Base-by-base conservation (phyloP, 768 basidiomycete species). In the Leccinum truebloodii region DNA sequence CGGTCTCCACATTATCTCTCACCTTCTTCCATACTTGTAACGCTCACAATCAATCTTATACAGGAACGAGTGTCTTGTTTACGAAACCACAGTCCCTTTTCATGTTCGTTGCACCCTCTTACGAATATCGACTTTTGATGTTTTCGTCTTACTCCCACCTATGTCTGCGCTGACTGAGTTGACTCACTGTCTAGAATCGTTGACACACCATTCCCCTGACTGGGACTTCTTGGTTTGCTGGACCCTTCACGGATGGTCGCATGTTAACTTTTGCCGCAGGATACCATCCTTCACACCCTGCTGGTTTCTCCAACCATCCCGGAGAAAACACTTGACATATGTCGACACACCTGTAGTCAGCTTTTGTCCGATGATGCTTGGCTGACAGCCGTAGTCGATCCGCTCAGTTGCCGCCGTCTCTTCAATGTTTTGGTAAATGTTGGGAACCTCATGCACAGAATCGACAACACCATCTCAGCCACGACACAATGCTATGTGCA, bases 391-490 rank as follows among this genome's bases (percentile, higher is more conserved):
- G 35, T 63, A 16, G 63, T 66, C 32, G 64, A 76, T 8, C 65
- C 69, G 26, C 67, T 58, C 55, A 79, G 77, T 55, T 63, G 75
- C 4, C 79, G 78, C 57, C 77, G 80, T 6, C 66, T 83, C 7
- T 81, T 81, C 65, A 79, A 79, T 65, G 73, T 81, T 44, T 69
- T 81, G 49, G 77, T 79, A 59, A 79, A 76, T 20, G 73, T 73
- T 48, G 78, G 76, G 22, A 80, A 76, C 28, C 69, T 75, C 58
- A 68, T 70, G 65, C 74, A 72, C 34, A 71, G 59, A 57, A 65
- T 63, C 61, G 67, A 73, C 62, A 64, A 60, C 44, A 67, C 63
- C 50, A 67, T 70, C 54, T 67, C 70, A 20, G 60, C 66, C 30
- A 76, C 76, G 41, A 66, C 76, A 4, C 62, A 66, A 30, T 75